Conservation (phyloP, 1,284 basidiomycete species). For the Fomitiporia mediterranea region DNA sequence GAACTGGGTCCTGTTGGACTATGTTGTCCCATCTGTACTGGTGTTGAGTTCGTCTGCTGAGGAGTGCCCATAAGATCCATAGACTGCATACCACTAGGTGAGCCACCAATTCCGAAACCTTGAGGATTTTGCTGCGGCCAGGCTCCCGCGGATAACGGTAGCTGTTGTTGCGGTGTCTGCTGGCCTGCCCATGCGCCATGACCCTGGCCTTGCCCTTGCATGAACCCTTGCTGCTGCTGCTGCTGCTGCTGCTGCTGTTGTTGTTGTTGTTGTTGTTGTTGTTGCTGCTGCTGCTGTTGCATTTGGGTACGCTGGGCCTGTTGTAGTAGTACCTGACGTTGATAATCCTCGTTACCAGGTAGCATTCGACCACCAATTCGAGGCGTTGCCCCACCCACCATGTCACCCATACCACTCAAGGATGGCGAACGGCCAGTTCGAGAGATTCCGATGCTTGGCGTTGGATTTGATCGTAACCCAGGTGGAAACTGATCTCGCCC, state of each 20-base stretch:
- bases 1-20: slow-evolving; percentile 13
- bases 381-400: slow-evolving; percentile 42
- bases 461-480: slow-evolving; percentile 45
- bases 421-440: slow-evolving; percentile 66
- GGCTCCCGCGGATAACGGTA: neutral
- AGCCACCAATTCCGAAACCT: slow-evolving; percentile 5
- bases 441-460: slow-evolving; percentile 61
- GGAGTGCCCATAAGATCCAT: slow-evolving; percentile 12
- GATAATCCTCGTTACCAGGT: slow-evolving; percentile 38
- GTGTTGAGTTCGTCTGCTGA: slow-evolving; percentile 11
- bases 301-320: slow-evolving; percentile 28
- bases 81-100: neutral
- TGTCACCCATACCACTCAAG: slow-evolving; percentile 38
- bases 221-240: slow-evolving; percentile 34
- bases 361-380: slow-evolving; percentile 43
- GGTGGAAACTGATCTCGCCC: slow-evolving; percentile 16
- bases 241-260: slow-evolving; percentile 25
- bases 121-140: slow-evolving; percentile 16
- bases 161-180: slow-evolving; percentile 3
- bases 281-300: slow-evolving; percentile 32
- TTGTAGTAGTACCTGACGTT: slow-evolving; percentile 34
- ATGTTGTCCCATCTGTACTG: slow-evolving; percentile 17
- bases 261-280: slow-evolving; percentile 34
- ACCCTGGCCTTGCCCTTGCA: slow-evolving; percentile 24
- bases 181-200: slow-evolving; percentile 20